Evolutionary conservation across 1,284 basidiomycete species (phyloP).

Genomic region (Cystobasidium sp.): DNA sequence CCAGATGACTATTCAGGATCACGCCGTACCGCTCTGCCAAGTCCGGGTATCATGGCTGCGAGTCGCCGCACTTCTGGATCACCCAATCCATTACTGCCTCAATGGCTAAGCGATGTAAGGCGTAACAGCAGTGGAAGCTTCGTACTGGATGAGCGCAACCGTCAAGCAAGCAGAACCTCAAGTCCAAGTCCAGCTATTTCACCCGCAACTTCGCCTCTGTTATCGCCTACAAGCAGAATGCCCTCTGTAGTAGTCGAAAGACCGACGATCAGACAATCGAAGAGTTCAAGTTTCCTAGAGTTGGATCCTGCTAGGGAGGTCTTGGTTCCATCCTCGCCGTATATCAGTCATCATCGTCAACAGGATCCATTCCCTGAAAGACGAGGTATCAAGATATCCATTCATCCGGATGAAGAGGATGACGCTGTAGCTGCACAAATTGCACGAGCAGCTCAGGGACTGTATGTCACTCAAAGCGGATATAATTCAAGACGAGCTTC

Average conservation of each 20-base stretch:
- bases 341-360: neutral
- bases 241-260: neutral
- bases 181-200: neutral
- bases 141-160: neutral
- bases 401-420: constrained; percentile 19
- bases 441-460: neutral
- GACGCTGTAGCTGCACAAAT: neutral
- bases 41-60: neutral
- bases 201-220: neutral
- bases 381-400: constrained; percentile 26
- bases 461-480: too few species aligned
- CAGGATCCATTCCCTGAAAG: neutral
- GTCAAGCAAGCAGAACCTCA: neutral
- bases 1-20: neutral
- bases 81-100: constrained; percentile 31
- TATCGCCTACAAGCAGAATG: neutral
- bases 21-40: constrained; percentile 6
- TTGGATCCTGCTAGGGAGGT: constrained; percentile 2
- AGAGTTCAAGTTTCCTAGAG: constrained; percentile 25
- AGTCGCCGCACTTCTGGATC: constrained; percentile 8
- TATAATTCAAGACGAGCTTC: too few species aligned
- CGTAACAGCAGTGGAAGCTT: constrained; percentile 20
- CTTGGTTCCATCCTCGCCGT: neutral
- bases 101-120: constrained; percentile 36
- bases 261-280: constrained; percentile 21